Conservation (phyloP, 208 protist genomes). For the Novymonas esmeraldas region DNA sequence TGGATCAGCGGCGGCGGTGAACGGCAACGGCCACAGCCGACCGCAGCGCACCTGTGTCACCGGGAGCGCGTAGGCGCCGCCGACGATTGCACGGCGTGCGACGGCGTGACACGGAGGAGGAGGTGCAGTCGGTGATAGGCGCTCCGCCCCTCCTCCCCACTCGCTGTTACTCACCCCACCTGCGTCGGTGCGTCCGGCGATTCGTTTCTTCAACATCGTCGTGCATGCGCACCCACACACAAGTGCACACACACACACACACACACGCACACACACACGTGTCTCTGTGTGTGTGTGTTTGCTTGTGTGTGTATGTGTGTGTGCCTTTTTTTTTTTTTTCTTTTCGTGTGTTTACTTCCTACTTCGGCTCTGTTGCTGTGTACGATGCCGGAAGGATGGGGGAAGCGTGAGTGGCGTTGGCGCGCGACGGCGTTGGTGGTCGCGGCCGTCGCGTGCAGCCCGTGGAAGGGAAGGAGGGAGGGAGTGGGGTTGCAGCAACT, state of each 20-base stretch:
- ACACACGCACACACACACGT: not conserved
- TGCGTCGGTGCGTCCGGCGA: too few relatives aligned
- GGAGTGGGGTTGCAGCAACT: too few relatives aligned
- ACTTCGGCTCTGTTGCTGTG: too few relatives aligned
- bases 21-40: not conserved
- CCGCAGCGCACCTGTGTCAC: not conserved
- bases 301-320: slow-evolving; percentile 6
- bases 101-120: not conserved
- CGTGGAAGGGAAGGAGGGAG: too few relatives aligned
- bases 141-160: not conserved
- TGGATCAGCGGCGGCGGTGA: not conserved
- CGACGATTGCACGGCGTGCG: too few relatives aligned
- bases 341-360: not conserved
- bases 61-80: too few relatives aligned
- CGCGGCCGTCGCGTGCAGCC: too few relatives aligned
- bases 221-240: too few relatives aligned
- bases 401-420: too few relatives aligned
- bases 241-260: not conserved
- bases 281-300: not conserved
- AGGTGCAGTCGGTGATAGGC: not conserved
- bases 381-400: too few relatives aligned
- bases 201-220: too few relatives aligned
- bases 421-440: too few relatives aligned
- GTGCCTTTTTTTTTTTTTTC: slow-evolving; percentile 1
- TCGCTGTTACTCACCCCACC: not conserved